Percentiles rank a stretch among this genome's conserved stretches.
Conservation (phyloP, 2,329 filamentous ascomycete genomes). For the Elsinoe australis region DNA sequence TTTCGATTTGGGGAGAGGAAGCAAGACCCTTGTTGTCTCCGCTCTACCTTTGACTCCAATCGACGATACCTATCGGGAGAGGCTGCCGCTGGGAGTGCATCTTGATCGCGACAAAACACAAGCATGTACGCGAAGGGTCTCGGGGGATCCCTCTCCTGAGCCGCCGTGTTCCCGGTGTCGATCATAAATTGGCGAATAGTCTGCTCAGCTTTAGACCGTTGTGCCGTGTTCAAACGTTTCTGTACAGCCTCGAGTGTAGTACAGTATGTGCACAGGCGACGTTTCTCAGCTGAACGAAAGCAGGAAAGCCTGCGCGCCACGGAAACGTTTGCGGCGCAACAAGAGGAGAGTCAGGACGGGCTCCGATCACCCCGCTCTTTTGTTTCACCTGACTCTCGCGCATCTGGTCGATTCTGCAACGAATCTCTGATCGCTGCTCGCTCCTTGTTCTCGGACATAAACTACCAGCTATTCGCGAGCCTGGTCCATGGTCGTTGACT, state of each 20-base stretch:
- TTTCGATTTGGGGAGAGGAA: not conserved
- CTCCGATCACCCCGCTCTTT: conserved; percentile 12
- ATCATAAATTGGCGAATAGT: no score
- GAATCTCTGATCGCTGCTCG: conserved; percentile 9
- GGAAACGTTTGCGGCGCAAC: no score
- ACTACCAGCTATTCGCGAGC: no score
- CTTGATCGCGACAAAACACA: conserved; percentile 4
- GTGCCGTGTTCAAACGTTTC: no score
- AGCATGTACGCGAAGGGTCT: conserved; percentile 6
- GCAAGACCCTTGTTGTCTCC: conserved; percentile 3
- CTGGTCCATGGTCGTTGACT: no score
- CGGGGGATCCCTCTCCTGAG: not conserved
- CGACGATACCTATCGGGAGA: conserved; percentile 8
- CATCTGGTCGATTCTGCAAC: not conserved
- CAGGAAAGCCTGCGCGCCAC: not conserved
- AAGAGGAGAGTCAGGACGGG: conserved; percentile 2
- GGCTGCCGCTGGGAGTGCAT: conserved; percentile 7
- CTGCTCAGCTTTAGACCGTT: no score
- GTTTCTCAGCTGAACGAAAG: not conserved
- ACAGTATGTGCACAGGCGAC: not conserved
- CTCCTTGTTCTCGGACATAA: not conserved
- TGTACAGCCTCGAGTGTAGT: no score
- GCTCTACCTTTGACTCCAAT: not conserved
- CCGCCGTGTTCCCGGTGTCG: no score
- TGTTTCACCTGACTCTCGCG: conserved; percentile 3